Evolutionary conservation across 768 basidiomycete species (phyloP), one percentile per base, ranked within the genome.

Genomic region (Naematelia encephala): DNA sequence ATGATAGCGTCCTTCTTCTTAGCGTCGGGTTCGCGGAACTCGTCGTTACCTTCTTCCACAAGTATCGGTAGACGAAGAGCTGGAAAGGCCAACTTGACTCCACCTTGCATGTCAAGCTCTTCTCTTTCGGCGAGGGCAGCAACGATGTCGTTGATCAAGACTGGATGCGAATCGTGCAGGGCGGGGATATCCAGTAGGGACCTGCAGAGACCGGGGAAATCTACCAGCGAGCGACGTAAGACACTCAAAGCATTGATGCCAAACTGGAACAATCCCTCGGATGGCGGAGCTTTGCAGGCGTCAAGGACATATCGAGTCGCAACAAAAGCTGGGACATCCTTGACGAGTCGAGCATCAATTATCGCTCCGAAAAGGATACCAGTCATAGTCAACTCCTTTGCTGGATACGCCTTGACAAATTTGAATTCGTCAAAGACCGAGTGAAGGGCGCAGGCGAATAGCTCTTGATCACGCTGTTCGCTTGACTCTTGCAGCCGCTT

Each of bases 361-460:
- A 99, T 84, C 27, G 91, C 92, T 29, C 96, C 96, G 63, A 98
- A 98, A 26, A 99, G 84, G 72, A 91, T 88, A 48, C 90, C 96
- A 5, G 96, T 98, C 86, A 98, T 91, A 53, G 87, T 86, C 47
- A 98, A 83, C 79, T 98, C 92, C 64, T 92, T 88, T 39, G 89
- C 82, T 23, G 96, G 96, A 78, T 88, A 96, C 42, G 89, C 88
- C 74, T 94, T 91, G 85, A 98, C 96, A 82, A 97, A 99, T 72
- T 92, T 93, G 85, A 96, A 96, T 80, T 99, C 96, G 84, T 98
- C 96, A 79, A 99, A 97, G 45, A 99, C 84, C 82, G 96, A 94
- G 80, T 97, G 93, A 51, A 99, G 87, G 86, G 96, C 96, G 84
- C 92, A 97, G n/a, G 92, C 96, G 74, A 97, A 97, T 62, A 96